Percentiles rank a stretch among this genome's conserved stretches.
phyloP scores from a whole-genome alignment of 805 yeast species.

The Cyberlindnera maritima region DNA sequence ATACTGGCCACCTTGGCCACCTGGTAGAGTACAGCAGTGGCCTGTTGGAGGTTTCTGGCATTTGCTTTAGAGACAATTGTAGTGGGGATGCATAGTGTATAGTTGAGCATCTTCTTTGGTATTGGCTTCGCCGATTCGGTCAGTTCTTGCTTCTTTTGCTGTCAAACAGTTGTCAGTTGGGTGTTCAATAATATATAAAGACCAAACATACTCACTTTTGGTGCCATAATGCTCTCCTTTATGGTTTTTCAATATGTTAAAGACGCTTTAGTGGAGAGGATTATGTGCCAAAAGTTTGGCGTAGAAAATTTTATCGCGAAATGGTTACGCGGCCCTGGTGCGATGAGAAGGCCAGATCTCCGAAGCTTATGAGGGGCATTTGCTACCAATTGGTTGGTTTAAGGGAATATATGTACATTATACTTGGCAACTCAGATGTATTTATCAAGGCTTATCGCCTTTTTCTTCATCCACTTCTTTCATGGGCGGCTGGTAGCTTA shows the following conservation, averaged over 20 bases:
- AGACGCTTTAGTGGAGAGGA: slow-evolving; percentile 1
- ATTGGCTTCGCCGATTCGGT: slow-evolving; percentile 1
- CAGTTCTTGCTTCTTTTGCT: slow-evolving; percentile 7
- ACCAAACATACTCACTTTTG: slow-evolving; percentile 1
- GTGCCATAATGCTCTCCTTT: background rate
- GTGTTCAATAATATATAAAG: background rate
- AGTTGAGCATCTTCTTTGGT: slow-evolving; percentile 29
- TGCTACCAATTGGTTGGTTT: background rate
- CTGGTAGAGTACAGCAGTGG: slow-evolving; percentile 71
- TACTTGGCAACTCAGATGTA: too few relatives aligned
- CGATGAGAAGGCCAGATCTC: slow-evolving; percentile 7
- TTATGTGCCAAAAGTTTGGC: slow-evolving; percentile 9
- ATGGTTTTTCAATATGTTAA: background rate
- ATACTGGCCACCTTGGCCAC: slow-evolving; percentile 72
- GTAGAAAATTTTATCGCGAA: slow-evolving; percentile 12
- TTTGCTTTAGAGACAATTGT: slow-evolving; percentile 51
- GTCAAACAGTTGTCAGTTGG: background rate
- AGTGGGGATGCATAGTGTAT: slow-evolving; percentile 73
- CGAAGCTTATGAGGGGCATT: too few relatives aligned
- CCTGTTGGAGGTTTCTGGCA: slow-evolving; percentile 68
- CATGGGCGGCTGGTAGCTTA: slow-evolving; percentile 10
- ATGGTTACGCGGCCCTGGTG: slow-evolving; percentile 11
- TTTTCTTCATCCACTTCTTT: background rate
- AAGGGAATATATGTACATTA: background rate
- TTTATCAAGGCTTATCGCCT: background rate